Percentiles rank a stretch among this genome's conserved stretches.
Conservation (phyloP, 164 flowering plant species). For the Tinospora cordifolia region DNA sequence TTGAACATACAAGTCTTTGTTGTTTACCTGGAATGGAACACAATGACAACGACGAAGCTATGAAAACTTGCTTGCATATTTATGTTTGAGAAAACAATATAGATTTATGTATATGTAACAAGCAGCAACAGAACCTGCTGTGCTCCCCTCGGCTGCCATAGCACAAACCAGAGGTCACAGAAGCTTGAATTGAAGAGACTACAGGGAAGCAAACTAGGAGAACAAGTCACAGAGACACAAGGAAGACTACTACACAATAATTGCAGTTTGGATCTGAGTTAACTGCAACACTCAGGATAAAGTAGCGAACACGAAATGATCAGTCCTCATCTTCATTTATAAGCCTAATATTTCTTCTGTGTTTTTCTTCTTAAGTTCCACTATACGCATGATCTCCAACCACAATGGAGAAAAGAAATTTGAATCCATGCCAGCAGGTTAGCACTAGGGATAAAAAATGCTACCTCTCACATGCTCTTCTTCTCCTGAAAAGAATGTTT, state of each 20-base stretch:
- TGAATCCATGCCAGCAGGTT: constrained; percentile 14
- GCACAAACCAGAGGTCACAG: constrained; percentile 18
- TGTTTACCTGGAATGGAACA: constrained; percentile 28
- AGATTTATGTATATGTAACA: not conserved
- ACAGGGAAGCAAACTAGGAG: constrained; percentile 15
- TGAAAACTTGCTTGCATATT: not conserved
- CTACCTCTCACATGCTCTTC: constrained; percentile 26
- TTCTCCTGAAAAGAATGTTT: not conserved
- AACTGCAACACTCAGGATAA: not conserved
- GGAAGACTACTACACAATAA: not conserved
- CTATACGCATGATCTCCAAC: not conserved
- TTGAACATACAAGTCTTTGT: constrained; percentile 10
- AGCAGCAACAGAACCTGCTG: constrained; percentile 15
- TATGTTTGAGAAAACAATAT: not conserved
- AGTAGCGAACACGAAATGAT: not conserved
- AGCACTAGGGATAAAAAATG: constrained; percentile 18
- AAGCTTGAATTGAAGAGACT: constrained; percentile 8
- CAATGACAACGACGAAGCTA: constrained; percentile 5
- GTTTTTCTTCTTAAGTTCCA: not conserved
- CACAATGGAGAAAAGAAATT: constrained; percentile 2
- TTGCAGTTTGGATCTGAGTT: not conserved
- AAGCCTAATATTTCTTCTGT: not conserved
- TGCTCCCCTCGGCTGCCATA: constrained; percentile 18
- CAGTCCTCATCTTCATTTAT: not conserved
- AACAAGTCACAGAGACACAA: constrained; percentile 3